These are phyloP conservation scores for Yarrowia sp. DNA, from an alignment of 805 yeast species.

Conservation along the genomic window DNA sequence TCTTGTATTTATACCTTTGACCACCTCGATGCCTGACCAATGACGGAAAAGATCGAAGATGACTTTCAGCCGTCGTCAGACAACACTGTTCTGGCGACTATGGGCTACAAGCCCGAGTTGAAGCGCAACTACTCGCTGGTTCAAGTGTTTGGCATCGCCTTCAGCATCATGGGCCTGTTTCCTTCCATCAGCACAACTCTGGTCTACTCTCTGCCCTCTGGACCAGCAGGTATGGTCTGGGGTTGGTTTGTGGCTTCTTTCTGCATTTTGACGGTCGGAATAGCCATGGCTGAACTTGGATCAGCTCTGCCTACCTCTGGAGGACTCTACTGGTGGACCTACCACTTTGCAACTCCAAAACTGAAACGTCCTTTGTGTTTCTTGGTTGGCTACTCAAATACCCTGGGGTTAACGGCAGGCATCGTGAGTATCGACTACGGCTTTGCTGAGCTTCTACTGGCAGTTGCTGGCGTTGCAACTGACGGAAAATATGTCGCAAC, in stretches of 20 bases:
- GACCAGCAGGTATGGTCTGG: background rate
- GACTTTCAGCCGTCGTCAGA: background rate
- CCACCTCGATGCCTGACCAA: too few species aligned
- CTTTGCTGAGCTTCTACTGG: background rate
- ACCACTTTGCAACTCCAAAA: background rate
- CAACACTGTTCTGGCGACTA: background rate
- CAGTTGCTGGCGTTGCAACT: background rate
- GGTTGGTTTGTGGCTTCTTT: background rate
- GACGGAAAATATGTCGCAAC: background rate
- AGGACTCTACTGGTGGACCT: background rate
- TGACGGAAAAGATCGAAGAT: too few species aligned
- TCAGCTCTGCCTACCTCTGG: background rate
- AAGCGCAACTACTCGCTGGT: background rate
- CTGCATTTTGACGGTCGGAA: background rate
- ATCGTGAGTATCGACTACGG: background rate
- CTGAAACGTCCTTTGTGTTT: background rate
- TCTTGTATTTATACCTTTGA: too few species aligned
- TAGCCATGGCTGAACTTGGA: background rate
- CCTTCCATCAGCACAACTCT: background rate
- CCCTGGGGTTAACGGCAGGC: background rate
- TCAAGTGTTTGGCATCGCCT: background rate
- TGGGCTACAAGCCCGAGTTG: conserved; percentile 10
- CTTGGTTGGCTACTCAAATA: background rate
- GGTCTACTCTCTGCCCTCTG: background rate
- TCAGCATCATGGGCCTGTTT: background rate